Evolutionary conservation across 345 rosid genomes (phyloP).

Genomic region (Mercurialis annua): DNA sequence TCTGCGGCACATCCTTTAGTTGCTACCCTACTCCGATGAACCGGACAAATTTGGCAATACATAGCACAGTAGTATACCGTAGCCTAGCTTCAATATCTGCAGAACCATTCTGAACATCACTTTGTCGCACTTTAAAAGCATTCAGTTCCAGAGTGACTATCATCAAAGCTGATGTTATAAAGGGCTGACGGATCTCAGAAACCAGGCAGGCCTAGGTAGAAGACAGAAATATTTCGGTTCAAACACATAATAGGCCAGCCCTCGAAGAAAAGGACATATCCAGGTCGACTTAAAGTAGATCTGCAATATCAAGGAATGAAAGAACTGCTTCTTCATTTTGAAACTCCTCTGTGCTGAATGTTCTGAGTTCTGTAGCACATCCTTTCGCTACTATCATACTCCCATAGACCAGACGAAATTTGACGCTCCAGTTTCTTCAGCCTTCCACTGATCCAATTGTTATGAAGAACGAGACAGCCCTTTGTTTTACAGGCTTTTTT

Average conservation of each 20-base stretch:
- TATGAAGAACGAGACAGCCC: conserved; percentile 71
- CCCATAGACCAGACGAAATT: conserved; percentile 73
- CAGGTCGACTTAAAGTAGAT: too few species aligned
- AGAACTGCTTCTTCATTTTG: too few species aligned
- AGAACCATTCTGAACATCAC: conserved; percentile 83
- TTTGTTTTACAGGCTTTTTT: conserved; percentile 50
- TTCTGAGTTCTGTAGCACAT: too few species aligned
- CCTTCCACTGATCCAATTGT: conserved; percentile 86
- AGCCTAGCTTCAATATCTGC: conserved; percentile 75
- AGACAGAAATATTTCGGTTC: conserved; percentile 18
- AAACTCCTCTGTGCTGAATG: too few species aligned
- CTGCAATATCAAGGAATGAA: too few species aligned
- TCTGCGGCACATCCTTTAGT: too few species aligned
- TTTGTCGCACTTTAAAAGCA: conserved; percentile 89
- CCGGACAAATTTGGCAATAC: too few species aligned
- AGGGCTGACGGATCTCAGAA: conserved; percentile 72
- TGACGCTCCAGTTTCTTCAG: conserved; percentile 78
- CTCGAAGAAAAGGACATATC: too few species aligned
- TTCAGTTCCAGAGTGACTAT: conserved; percentile 86
- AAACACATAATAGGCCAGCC: conserved; percentile 5
- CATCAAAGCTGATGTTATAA: conserved; percentile 72
- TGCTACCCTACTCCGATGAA: too few species aligned
- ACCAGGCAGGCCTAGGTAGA: conserved; percentile 72
- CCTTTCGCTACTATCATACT: conserved; percentile 62
- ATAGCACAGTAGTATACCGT: conserved; percentile 80